Percentiles rank a stretch among this genome's conserved stretches.
phyloP scores from a whole-genome alignment of 176 grass and related monocot species.

The Poa pratensis region DNA sequence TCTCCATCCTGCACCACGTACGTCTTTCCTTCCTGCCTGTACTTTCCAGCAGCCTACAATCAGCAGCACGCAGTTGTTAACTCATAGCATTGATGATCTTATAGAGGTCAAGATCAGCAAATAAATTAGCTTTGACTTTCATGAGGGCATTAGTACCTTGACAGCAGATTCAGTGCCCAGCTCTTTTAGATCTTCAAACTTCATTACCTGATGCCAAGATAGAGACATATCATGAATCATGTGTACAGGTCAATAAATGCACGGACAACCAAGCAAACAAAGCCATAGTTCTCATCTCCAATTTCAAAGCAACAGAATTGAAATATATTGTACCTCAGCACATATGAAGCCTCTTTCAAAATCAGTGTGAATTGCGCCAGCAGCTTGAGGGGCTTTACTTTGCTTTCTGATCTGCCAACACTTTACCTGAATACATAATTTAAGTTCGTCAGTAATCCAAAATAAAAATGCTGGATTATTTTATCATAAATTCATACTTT shows the following conservation, averaged over 20 bases:
- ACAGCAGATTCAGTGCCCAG: slow-evolving; percentile 84
- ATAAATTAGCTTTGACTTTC: not conserved
- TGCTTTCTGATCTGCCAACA: slow-evolving; percentile 98
- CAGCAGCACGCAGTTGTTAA: not conserved
- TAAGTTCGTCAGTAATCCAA: slow-evolving; percentile 12
- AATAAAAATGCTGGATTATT: not conserved
- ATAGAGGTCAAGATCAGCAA: not conserved
- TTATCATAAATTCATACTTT: slow-evolving; percentile 27
- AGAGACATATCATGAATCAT: slow-evolving; percentile 13
- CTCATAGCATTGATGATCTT: not conserved
- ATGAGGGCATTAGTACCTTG: slow-evolving; percentile 50
- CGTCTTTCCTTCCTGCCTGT: slow-evolving; percentile 95
- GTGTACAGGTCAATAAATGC: slow-evolving; percentile 16
- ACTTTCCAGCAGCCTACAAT: slow-evolving; percentile 88
- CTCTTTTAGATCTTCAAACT: slow-evolving; percentile 97
- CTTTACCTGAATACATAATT: slow-evolving; percentile 71
- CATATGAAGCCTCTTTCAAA: slow-evolving; percentile 98
- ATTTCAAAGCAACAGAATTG: not conserved
- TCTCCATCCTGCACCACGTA: slow-evolving; percentile 97
- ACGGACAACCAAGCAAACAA: not conserved
- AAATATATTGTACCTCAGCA: slow-evolving; percentile 66
- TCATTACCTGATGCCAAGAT: slow-evolving; percentile 81
- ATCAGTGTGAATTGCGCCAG: slow-evolving; percentile 96
- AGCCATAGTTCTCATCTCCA: not conserved
- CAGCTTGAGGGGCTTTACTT: slow-evolving; percentile 95